Evolutionary conservation across 257 asterid genomes (phyloP), one percentile per base, ranked within the genome.

Genomic region (Nicotiana noctiflora): DNA sequence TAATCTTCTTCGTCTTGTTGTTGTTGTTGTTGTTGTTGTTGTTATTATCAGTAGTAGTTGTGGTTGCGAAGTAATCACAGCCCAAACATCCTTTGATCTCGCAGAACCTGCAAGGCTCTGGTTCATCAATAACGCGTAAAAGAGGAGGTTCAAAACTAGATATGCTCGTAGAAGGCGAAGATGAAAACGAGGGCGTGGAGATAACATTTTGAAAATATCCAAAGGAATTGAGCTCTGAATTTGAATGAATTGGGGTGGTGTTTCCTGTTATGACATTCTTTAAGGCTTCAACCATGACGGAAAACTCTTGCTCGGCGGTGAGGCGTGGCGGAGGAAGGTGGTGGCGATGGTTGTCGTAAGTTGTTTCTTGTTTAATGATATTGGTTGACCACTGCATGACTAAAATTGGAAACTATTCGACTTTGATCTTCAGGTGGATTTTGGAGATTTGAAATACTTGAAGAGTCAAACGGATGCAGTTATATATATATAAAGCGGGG

Each of bases 1-100:
- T 51, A 12, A 51, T 12, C 4, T 14, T 23, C 15, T 4, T 18
- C 5, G 7, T 34, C 9, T 65, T 70, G 6, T 81, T 84, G 76
- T 83, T 86, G 10, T 40, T 40, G 11, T 7, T 37, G 77, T 79
- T 86, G 6, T 13, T 40, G 11, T 7, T 40, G 76, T 79, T 86
- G 6, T 13, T 51, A 13, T 18, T 12, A 4, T 65, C 78, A 23
- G 27, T 64, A 11, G 13, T 7, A 1, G 34, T 53, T 25, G 1
- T 56, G 12, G 62, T 15, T 68, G n/a, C 90, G 17, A 91, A 94
- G 82, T 85, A 89, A 21, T 92, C 82, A 77, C 98, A 93, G 10
- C 98, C 98, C 76, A 93, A 78, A 18, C 98, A 93, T 2, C 92
- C 97, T 3, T 81, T 81, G 6, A 89, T 92, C 10, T 85, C 31